These are phyloP conservation scores for Pythium utonaiense DNA, from an alignment of 352 stramenopile genomes.

Conservation along the genomic window DNA sequence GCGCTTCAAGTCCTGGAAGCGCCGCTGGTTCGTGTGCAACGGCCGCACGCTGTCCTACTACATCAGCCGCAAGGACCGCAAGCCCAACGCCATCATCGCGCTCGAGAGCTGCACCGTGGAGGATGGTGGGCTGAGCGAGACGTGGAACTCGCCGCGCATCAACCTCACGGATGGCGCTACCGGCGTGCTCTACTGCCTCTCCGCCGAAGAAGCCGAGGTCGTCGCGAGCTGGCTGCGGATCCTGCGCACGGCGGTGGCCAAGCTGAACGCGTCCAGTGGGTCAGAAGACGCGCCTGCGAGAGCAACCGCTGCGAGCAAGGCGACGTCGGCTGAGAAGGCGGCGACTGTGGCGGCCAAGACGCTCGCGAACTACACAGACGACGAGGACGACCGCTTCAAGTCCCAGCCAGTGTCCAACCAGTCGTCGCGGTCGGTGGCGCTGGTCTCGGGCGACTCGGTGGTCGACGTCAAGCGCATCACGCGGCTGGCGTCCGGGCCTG, in stretches of 20 bases:
- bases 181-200: constrained; percentile 83
- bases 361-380: constrained; percentile 16
- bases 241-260: constrained; percentile 48
- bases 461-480: constrained; percentile 17
- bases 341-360: constrained; percentile 1
- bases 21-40: constrained; percentile 84
- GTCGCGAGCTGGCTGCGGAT: constrained; percentile 75
- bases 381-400: constrained; percentile 15
- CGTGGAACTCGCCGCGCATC: constrained; percentile 83
- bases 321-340: not conserved
- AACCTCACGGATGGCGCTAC: constrained; percentile 73
- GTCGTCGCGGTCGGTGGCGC: constrained; percentile 11
- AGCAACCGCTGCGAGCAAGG: not conserved
- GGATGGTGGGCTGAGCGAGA: constrained; percentile 78
- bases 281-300: not conserved
- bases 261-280: constrained; percentile 6
- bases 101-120: constrained; percentile 78
- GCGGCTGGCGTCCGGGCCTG: constrained; percentile 20
- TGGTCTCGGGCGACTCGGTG: constrained; percentile 17
- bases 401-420: not conserved
- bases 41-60: constrained; percentile 80
- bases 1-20: constrained; percentile 79
- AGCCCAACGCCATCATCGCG: constrained; percentile 78
- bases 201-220: constrained; percentile 60
- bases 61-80: constrained; percentile 75